phyloP scores from a whole-genome alignment of 1,139 yeast species.

The Cylindricascospora bacillispora region DNA sequence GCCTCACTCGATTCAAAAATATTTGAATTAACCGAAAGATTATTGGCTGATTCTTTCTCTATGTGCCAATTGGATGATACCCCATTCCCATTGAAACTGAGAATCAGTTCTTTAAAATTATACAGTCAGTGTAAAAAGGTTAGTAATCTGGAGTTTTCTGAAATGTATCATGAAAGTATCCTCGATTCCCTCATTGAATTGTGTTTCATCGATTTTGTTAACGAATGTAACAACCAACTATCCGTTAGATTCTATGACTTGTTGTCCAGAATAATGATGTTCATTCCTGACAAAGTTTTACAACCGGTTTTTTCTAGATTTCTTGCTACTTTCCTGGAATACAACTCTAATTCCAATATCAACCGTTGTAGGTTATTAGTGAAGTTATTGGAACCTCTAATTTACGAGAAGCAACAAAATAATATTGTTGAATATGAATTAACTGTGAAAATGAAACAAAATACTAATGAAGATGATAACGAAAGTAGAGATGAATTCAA shows the following conservation, averaged over 20 bases:
- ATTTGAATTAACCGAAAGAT: slow-evolving; percentile 14
- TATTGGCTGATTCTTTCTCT: slow-evolving; percentile 42
- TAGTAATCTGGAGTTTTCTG: slow-evolving; percentile 16
- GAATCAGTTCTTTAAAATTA: slow-evolving; percentile 37
- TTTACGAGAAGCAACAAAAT: slow-evolving; percentile 37
- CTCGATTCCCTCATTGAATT: slow-evolving; percentile 12
- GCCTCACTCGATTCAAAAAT: slow-evolving; percentile 4
- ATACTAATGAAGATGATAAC: slow-evolving; percentile 15
- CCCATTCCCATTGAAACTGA: slow-evolving; percentile 29
- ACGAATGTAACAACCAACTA: slow-evolving; percentile 15
- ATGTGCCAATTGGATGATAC: slow-evolving; percentile 32
- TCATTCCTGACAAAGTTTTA: slow-evolving; percentile 7
- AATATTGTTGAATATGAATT: slow-evolving; percentile 52
- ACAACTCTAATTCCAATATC: slow-evolving; percentile 5
- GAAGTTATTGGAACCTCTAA: slow-evolving; percentile 26
- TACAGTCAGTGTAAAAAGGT: slow-evolving; percentile 21
- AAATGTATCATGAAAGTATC: slow-evolving; percentile 15
- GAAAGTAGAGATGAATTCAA: slow-evolving; percentile 2
- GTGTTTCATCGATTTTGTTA: slow-evolving; percentile 10
- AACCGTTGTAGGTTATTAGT: slow-evolving; percentile 30
- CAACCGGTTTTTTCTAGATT: slow-evolving; percentile 12
- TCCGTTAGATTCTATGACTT: slow-evolving; percentile 17
- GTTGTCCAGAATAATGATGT: slow-evolving; percentile 11
- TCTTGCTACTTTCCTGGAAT: slow-evolving; percentile 5
- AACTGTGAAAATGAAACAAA: slow-evolving; percentile 22